Percentiles rank a stretch among this genome's conserved stretches.
These are phyloP conservation scores for Pulicaria dysenterica DNA, from an alignment of 129 eudicot genomes.

Conservation along the genomic window DNA sequence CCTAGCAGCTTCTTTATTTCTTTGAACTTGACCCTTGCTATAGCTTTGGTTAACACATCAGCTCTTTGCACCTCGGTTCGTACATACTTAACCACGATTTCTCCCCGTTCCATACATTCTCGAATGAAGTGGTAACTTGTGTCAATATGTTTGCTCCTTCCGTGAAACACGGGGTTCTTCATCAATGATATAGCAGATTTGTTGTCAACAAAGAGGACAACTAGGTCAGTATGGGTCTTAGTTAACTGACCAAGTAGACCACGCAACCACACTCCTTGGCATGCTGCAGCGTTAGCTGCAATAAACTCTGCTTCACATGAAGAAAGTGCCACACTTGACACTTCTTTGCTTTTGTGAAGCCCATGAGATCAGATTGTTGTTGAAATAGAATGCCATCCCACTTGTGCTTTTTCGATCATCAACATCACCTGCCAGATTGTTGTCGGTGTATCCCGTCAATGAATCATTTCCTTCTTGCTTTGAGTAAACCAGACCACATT, in stretches of 20 bases:
- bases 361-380: neutral
- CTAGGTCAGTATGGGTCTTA: neutral
- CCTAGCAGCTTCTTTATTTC: neutral
- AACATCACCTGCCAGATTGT: neutral
- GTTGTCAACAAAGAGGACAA: neutral
- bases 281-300: too few species aligned
- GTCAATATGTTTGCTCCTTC: slow-evolving; percentile 1
- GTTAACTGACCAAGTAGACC: neutral
- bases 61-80: neutral
- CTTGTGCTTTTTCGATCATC: slow-evolving; percentile 10
- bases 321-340: neutral
- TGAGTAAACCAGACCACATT: neutral
- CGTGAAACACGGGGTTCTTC: slow-evolving; percentile 1
- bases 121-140: too few species aligned
- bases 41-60: neutral
- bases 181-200: neutral
- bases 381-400: slow-evolving; percentile 1
- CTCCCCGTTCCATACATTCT: neutral
- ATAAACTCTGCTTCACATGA: too few species aligned
- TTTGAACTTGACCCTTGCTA: neutral
- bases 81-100: neutral
- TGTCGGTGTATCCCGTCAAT: neutral
- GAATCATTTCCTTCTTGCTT: too few species aligned
- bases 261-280: slow-evolving; percentile 4
- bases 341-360: neutral